A percentile compares a stretch with the other conserved stretches of the same genome.
phyloP scores from a whole-genome alignment of 306 rosid species.

The Vicia faba region DNA sequence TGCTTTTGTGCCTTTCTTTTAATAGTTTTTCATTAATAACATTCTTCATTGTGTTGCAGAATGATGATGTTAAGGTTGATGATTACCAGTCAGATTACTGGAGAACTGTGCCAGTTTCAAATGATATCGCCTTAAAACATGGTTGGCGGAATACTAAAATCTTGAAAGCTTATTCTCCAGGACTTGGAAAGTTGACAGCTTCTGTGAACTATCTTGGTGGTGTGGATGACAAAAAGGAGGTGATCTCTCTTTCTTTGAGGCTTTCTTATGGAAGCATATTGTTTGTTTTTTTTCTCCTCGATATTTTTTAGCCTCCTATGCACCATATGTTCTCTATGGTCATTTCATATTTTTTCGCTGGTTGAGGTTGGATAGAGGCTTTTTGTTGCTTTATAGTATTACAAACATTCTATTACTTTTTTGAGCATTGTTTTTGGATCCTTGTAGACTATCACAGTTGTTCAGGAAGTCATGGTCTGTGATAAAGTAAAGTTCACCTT shows the following conservation, averaged over 20 bases:
- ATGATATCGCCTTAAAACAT: slow-evolving; percentile 57
- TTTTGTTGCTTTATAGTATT: slow-evolving; percentile 24
- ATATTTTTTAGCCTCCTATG: slow-evolving; percentile 6
- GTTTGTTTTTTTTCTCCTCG: slow-evolving; percentile 2
- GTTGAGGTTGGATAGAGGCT: slow-evolving; percentile 18
- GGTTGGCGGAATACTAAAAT: slow-evolving; percentile 69
- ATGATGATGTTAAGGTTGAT: slow-evolving; percentile 68
- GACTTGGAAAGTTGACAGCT: slow-evolving; percentile 73
- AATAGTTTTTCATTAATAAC: slow-evolving; percentile 37
- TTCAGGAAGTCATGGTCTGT: slow-evolving; percentile 75
- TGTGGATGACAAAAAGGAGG: slow-evolving; percentile 69
- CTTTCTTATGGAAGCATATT: slow-evolving; percentile 7
- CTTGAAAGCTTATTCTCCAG: slow-evolving; percentile 71
- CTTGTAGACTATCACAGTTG: slow-evolving; percentile 59
- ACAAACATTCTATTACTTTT: slow-evolving; percentile 8
- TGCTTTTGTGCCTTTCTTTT: slow-evolving; percentile 34
- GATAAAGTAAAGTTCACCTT: slow-evolving; percentile 66
- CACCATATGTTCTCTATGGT: slow-evolving; percentile 21
- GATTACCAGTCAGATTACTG: slow-evolving; percentile 59
- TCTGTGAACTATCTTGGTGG: slow-evolving; percentile 66
- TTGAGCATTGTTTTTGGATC: slow-evolving; percentile 40
- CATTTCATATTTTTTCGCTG: background rate
- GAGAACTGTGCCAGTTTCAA: slow-evolving; percentile 58
- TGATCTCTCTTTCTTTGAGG: slow-evolving; percentile 35
- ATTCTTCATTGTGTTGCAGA: slow-evolving; percentile 58